These are phyloP conservation scores for Aureobasidium sp. DNA, from an alignment of 2,329 filamentous ascomycete species.

Conservation along the genomic window DNA sequence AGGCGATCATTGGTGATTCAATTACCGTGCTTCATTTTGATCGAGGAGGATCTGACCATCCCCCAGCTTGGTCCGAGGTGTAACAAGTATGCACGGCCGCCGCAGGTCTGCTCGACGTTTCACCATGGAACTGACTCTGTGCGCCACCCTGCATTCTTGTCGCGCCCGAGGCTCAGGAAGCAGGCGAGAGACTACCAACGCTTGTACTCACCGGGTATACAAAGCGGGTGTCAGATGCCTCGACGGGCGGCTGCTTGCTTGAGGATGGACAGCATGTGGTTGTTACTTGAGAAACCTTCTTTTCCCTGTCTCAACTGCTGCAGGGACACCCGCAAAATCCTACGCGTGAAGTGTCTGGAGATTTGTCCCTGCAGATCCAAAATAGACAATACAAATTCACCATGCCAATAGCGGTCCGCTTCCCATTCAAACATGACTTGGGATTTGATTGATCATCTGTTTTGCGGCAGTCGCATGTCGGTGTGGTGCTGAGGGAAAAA, in stretches of 20 bases:
- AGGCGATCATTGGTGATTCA: constrained; percentile 3
- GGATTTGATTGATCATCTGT: background rate
- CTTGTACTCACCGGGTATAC: constrained; percentile 1
- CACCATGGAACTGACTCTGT: constrained; percentile 8
- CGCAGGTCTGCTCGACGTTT: constrained; percentile 7
- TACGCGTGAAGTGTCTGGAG: constrained; percentile 1
- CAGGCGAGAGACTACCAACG: background rate
- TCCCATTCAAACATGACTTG: constrained; percentile 2
- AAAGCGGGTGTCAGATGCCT: background rate
- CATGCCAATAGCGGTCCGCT: background rate
- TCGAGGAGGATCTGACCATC: background rate
- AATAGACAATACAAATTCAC: background rate
- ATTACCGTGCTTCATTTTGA: background rate
- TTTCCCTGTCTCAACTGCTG: background rate
- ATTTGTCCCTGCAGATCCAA: constrained; percentile 1
- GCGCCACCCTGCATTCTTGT: constrained; percentile 4
- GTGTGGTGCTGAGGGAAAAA: background rate
- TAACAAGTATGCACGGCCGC: constrained; percentile 6
- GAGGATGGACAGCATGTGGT: background rate
- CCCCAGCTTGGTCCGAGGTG: constrained; percentile 3
- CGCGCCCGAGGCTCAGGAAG: constrained; percentile 1
- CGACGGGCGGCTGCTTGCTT: background rate
- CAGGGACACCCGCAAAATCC: background rate
- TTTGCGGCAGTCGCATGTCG: background rate
- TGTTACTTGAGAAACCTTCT: background rate